phyloP scores from a whole-genome alignment of 495 filamentous ascomycete genomes.

The Bathelium albidoporum region DNA sequence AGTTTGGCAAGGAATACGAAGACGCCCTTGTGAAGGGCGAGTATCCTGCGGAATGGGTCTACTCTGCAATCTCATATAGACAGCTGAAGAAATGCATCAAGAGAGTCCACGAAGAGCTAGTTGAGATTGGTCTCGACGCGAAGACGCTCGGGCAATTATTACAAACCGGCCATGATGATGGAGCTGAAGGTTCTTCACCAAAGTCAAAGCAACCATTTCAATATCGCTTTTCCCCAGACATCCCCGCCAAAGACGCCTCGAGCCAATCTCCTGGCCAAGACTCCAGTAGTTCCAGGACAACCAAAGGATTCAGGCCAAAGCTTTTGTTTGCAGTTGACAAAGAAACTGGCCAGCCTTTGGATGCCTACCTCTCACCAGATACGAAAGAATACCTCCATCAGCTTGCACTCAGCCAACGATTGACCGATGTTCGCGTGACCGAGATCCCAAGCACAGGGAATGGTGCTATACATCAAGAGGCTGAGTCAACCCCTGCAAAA shows the following conservation, averaged over 20 bases:
- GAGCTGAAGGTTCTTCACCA: neutral
- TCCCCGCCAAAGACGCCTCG: neutral
- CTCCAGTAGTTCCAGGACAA: neutral
- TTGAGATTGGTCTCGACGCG: slow-evolving; percentile 48
- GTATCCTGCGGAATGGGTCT: slow-evolving; percentile 54
- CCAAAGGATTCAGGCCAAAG: slow-evolving; percentile 42
- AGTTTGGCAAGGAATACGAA: slow-evolving; percentile 62
- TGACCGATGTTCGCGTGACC: slow-evolving; percentile 19
- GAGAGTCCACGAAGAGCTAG: slow-evolving; percentile 52
- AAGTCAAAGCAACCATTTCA: slow-evolving; percentile 8
- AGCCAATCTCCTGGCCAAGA: neutral
- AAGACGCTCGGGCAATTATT: slow-evolving; percentile 46
- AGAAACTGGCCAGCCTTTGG: slow-evolving; percentile 42
- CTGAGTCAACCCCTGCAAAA: neutral
- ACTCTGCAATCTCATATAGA: slow-evolving; percentile 59
- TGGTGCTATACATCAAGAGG: neutral
- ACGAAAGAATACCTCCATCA: slow-evolving; percentile 44
- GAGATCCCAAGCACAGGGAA: slow-evolving; percentile 13
- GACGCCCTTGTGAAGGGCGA: slow-evolving; percentile 45
- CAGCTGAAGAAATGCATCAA: slow-evolving; percentile 69
- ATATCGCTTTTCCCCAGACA: slow-evolving; percentile 16
- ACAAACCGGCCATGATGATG: slow-evolving; percentile 9
- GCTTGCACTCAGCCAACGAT: slow-evolving; percentile 28
- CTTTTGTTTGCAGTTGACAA: slow-evolving; percentile 47
- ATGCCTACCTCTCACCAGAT: slow-evolving; percentile 43